Evolutionary conservation across 2,329 filamentous ascomycete species (phyloP), one percentile per base, ranked within the genome.

Genomic region (Pseudomassariella vexata): DNA sequence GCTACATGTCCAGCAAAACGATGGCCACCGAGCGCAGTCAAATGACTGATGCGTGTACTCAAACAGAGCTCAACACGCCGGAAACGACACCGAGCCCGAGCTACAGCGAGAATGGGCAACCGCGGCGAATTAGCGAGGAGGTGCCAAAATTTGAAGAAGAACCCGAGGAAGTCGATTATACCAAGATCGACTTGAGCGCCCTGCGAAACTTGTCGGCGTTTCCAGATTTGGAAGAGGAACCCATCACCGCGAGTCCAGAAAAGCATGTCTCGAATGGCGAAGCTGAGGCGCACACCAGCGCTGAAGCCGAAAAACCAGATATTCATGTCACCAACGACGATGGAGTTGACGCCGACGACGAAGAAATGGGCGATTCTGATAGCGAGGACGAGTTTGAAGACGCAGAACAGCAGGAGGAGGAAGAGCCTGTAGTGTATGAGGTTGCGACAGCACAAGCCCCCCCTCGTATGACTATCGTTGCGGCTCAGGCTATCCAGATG

Each of bases 1-100:
- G 86, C 56, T 87, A 76, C 44, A 85, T 87, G 65, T 81, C 82
- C 2, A 73, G 73, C 12, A 79, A 71, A 49, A 82, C 79, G 12
- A 56, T 61, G 23, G 57, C 58, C 40, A 62, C 59, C 5, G 80
- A 83, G 47, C 72, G 76, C 41, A 82, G 74, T 14, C 79, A 79
- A 17, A 76, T 82, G 55, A 92, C 83, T 8, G 78, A 81, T 41
- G 77, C 79, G 17, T 74, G 66, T 23, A 82, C 76, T 2, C 81
- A 82, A 56, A 82, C 76, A 12, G 69, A 70, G 22, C 52, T 59
- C 46, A 64, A 56, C 47, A 78, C 62, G 38, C 68, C 72, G 34
- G 66, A 62, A 45, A 79, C 65, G 36, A 74, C 63, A 15, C 75
- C 66, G 32, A 79, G 63, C 55, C 66, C 64, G 4, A 65, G 64